phyloP scores from a whole-genome alignment of 371 early-diverging fungal genomes.

The Syncephalastrum monosporum region DNA sequence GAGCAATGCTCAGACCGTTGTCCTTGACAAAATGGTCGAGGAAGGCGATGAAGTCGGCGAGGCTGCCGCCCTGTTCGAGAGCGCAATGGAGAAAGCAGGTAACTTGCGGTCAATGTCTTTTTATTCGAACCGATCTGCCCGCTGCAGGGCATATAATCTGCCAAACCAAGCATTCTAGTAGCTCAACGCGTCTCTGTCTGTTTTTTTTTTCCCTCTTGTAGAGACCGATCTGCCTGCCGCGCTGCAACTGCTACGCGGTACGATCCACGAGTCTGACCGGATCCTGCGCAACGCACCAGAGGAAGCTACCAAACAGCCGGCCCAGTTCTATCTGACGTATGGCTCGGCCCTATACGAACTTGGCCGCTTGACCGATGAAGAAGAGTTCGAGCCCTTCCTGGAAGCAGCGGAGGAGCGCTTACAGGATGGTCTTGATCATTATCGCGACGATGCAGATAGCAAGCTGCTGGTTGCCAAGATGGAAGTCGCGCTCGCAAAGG shows the following conservation, averaged over 20 bases:
- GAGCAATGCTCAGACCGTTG: constrained; percentile 44
- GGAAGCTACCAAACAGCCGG: constrained; percentile 29
- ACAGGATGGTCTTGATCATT: constrained; percentile 28
- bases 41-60: constrained; percentile 56
- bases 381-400: constrained; percentile 41
- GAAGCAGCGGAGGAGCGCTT: constrained; percentile 49
- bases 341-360: constrained; percentile 58
- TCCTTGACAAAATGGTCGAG: constrained; percentile 48
- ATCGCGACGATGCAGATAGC: constrained; percentile 11
- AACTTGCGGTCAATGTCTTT: constrained; percentile 4
- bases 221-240: constrained; percentile 31
- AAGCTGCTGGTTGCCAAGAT: constrained; percentile 22
- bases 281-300: constrained; percentile 55
- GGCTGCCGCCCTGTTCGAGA: constrained; percentile 41
- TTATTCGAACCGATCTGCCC: neutral
- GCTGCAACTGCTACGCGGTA: constrained; percentile 51
- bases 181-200: neutral
- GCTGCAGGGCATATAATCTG: no score
- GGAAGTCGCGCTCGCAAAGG: constrained; percentile 34
- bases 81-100: constrained; percentile 45
- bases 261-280: constrained; percentile 62
- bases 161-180: no score
- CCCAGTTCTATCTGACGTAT: constrained; percentile 54
- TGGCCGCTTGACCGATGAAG: constrained; percentile 44
- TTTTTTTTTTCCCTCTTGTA: neutral